Evolutionary conservation across 202 grass and related monocot genomes (phyloP).

Genomic region (Carex arenaria): DNA sequence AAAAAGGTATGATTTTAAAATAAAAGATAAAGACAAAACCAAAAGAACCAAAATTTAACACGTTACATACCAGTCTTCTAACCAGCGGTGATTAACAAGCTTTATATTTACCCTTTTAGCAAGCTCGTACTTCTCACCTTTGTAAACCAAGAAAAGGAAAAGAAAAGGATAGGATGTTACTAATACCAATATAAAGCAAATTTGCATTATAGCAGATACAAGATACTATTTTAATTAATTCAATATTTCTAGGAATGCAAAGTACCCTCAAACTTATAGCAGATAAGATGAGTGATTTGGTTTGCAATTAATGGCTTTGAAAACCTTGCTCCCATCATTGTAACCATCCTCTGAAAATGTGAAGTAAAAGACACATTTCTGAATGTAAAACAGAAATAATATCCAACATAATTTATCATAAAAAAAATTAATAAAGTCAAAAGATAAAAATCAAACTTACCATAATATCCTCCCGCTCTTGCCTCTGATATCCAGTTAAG

Average conservation of each 20-base stretch:
- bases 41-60: not conserved
- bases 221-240: not conserved
- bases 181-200: not conserved
- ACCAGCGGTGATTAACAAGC: slow-evolving; percentile 74
- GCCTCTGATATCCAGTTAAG: slow-evolving; percentile 74
- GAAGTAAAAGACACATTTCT: slow-evolving; percentile 18
- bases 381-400: not conserved
- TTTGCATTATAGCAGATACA: not conserved
- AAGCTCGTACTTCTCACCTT: slow-evolving; percentile 84
- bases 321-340: slow-evolving; percentile 84
- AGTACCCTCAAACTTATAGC: slow-evolving; percentile 87
- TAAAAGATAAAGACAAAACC: slow-evolving; percentile 12
- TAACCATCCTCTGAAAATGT: slow-evolving; percentile 74
- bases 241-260: slow-evolving; percentile 20
- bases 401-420: not conserved
- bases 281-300: slow-evolving; percentile 74
- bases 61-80: slow-evolving; percentile 73
- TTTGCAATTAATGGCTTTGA: slow-evolving; percentile 71
- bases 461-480: slow-evolving; percentile 68
- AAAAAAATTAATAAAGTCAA: not conserved
- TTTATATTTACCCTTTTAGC: slow-evolving; percentile 73
- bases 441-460: slow-evolving; percentile 27
- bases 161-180: not conserved
- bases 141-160: slow-evolving; percentile 10
- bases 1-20: not conserved